Conservation (phyloP, 2,329 filamentous ascomycete species). For the Curvularia sp. region DNA sequence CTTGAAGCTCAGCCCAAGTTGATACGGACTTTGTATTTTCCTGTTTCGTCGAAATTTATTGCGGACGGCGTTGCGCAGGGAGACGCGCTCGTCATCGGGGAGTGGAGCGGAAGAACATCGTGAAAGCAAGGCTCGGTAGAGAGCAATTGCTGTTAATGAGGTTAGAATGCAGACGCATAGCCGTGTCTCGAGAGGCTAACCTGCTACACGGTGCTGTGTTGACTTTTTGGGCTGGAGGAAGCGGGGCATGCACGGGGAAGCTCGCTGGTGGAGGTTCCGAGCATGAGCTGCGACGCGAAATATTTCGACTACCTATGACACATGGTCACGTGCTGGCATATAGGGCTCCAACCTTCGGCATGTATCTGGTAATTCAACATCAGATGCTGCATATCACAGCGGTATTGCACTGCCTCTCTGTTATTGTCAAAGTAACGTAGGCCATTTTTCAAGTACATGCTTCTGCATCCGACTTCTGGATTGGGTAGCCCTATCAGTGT, state of each 20-base stretch:
- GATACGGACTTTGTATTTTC: constrained; percentile 63
- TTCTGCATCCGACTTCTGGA: background rate
- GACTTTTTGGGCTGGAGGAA: constrained; percentile 56
- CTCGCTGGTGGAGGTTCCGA: constrained; percentile 20
- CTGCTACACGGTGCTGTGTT: constrained; percentile 60
- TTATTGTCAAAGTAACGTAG: background rate
- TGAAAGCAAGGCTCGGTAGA: constrained; percentile 73
- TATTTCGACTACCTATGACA: constrained; percentile 20
- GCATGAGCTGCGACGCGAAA: constrained; percentile 15
- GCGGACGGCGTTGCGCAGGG: constrained; percentile 65
- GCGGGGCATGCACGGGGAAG: constrained; percentile 54
- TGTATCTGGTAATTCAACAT: background rate
- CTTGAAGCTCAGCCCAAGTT: constrained; percentile 67
- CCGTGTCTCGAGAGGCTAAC: constrained; percentile 41
- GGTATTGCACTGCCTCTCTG: background rate
- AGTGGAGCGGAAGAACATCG: constrained; percentile 63
- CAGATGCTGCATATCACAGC: background rate
- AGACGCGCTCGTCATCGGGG: constrained; percentile 57
- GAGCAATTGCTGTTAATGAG: constrained; percentile 64
- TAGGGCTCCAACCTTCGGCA: background rate
- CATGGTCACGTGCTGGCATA: constrained; percentile 32
- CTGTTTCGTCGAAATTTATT: constrained; percentile 69
- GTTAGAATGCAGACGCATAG: constrained; percentile 13
- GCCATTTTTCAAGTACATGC: background rate
- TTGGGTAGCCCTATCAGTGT: background rate